Percentiles rank a stretch among this genome's conserved stretches.
phyloP scores from a whole-genome alignment of 1,284 basidiomycete species.

The Mycosarcoma mackinlayi region DNA sequence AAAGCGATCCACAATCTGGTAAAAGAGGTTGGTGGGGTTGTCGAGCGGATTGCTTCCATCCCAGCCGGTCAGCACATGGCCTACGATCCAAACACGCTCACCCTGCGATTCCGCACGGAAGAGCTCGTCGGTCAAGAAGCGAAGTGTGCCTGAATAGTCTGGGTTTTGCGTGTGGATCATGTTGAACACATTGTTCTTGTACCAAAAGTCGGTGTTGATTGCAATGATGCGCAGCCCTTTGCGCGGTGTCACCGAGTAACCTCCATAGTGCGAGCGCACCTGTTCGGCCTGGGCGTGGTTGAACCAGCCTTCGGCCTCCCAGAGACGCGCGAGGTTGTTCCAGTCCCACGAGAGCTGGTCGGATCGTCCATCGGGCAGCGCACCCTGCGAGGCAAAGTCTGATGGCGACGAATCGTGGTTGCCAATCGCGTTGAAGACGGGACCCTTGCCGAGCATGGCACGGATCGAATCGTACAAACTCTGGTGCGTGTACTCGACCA shows the following conservation, averaged over 20 bases:
- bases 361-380: slow-evolving; percentile 55
- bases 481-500: slow-evolving; percentile 66
- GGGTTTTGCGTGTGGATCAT: slow-evolving; percentile 79
- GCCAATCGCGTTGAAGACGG: slow-evolving; percentile 64
- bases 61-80: slow-evolving; percentile 81
- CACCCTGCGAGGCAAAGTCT: slow-evolving; percentile 53
- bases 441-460: slow-evolving; percentile 51
- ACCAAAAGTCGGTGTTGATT: slow-evolving; percentile 76
- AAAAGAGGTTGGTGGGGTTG: slow-evolving; percentile 59
- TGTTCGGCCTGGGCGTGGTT: slow-evolving; percentile 73
- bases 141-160: slow-evolving; percentile 79
- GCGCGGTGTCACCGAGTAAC: slow-evolving; percentile 77
- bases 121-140: slow-evolving; percentile 83
- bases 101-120: slow-evolving; percentile 69
- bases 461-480: slow-evolving; percentile 59
- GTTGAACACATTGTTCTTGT: slow-evolving; percentile 75
- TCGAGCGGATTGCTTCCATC: slow-evolving; percentile 74
- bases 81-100: slow-evolving; percentile 78
- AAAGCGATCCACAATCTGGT: slow-evolving; percentile 79
- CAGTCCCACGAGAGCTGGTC: slow-evolving; percentile 65
- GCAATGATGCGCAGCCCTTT: slow-evolving; percentile 80
- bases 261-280: slow-evolving; percentile 79
- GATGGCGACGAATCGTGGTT: slow-evolving; percentile 66
- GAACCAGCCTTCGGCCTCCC: slow-evolving; percentile 75
- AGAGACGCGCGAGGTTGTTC: slow-evolving; percentile 58